Evolutionary conservation across 176 grass and related monocot genomes (phyloP).

Genomic region (Aegilops speltoides): DNA sequence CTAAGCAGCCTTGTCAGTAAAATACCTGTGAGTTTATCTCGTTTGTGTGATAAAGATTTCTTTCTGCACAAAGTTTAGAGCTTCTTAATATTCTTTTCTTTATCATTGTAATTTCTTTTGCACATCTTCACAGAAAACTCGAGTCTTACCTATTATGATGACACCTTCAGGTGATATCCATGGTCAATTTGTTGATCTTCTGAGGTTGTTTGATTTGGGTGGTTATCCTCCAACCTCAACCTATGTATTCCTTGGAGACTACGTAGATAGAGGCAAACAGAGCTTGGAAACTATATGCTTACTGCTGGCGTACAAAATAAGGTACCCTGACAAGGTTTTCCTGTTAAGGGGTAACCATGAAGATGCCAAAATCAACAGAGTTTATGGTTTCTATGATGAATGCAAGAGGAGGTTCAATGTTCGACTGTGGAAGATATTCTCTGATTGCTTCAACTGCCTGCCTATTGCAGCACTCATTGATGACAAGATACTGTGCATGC

Average conservation of each 20-base stretch:
- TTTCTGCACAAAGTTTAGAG: background rate
- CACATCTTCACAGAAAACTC: background rate
- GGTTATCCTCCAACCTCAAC: slow-evolving; percentile 61
- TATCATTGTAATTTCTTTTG: background rate
- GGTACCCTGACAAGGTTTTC: slow-evolving; percentile 60
- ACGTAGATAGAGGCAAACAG: slow-evolving; percentile 55
- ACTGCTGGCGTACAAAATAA: slow-evolving; percentile 53
- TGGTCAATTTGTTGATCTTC: slow-evolving; percentile 59
- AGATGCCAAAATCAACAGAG: slow-evolving; percentile 75
- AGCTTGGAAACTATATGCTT: slow-evolving; percentile 58
- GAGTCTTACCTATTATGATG: background rate
- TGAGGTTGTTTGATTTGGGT: slow-evolving; percentile 59
- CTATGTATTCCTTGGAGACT: slow-evolving; percentile 64
- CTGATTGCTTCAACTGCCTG: slow-evolving; percentile 59
- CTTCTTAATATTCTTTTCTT: background rate
- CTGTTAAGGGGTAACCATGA: slow-evolving; percentile 68
- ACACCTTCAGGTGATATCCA: slow-evolving; percentile 59
- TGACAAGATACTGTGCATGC: slow-evolving; percentile 55
- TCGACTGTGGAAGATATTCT: slow-evolving; percentile 60
- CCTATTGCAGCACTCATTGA: slow-evolving; percentile 52
- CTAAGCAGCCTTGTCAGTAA: background rate
- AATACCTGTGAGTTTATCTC: background rate
- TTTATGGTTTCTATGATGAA: slow-evolving; percentile 73
- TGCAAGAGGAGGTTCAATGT: slow-evolving; percentile 75
- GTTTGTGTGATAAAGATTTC: background rate